Evolutionary conservation across 2,329 filamentous ascomycete genomes (phyloP).

Genomic region (Epicoccum nigrum): DNA sequence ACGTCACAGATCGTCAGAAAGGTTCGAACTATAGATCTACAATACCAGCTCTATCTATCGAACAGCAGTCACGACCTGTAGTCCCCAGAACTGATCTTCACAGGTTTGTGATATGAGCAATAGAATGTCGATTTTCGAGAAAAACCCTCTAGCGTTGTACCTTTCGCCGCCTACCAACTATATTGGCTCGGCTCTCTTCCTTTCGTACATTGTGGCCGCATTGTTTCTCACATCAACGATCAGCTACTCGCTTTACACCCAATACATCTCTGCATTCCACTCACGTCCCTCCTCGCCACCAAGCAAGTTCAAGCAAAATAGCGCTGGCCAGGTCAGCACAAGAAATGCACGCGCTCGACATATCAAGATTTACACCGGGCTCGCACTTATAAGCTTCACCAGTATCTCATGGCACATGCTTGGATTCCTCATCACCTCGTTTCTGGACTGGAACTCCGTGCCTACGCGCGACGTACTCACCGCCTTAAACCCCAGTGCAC

Average conservation of each 20-base stretch:
- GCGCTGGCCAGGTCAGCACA: conserved; percentile 13
- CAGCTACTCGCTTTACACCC: conserved; percentile 21
- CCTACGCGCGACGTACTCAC: no score
- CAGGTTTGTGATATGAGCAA: not conserved
- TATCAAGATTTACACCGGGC: conserved; percentile 35
- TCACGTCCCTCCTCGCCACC: not conserved
- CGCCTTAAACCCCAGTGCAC: no score
- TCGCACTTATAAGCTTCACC: conserved; percentile 37
- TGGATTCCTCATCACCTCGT: conserved; percentile 36
- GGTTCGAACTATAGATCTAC: not conserved
- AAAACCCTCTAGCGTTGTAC: not conserved
- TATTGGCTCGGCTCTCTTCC: conserved; percentile 38
- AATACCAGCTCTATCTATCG: no score
- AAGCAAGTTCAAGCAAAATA: conserved; percentile 5
- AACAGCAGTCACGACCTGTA: not conserved
- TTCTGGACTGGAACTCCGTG: conserved; percentile 31
- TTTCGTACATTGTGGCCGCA: conserved; percentile 38
- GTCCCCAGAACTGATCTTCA: no score
- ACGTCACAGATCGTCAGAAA: conserved; percentile 33
- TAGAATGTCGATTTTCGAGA: conserved; percentile 1
- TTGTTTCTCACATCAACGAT: conserved; percentile 32
- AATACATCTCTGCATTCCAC: conserved; percentile 22
- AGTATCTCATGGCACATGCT: conserved; percentile 41
- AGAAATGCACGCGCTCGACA: conserved; percentile 28
- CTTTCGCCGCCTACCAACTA: conserved; percentile 38